phyloP scores from a whole-genome alignment of 352 stramenopile genomes.

The Phytopythium aichiense region DNA sequence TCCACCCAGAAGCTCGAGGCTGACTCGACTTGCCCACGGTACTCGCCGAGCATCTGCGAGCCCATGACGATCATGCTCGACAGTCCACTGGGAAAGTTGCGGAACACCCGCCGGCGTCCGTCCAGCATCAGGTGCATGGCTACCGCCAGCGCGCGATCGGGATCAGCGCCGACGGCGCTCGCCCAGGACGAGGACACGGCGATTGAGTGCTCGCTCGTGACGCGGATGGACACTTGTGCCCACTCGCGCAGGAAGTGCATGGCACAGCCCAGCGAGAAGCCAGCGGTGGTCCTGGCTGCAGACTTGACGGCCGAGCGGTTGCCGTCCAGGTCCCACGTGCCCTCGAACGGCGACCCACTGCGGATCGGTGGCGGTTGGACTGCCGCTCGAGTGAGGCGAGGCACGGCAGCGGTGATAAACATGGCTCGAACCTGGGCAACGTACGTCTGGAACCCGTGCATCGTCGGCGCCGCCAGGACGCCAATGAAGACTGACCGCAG shows the following conservation, averaged over 20 bases:
- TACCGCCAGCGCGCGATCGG: background rate
- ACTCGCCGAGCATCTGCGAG: constrained; percentile 35
- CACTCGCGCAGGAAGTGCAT: constrained; percentile 30
- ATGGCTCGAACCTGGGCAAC: constrained; percentile 31
- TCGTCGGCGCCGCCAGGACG: constrained; percentile 22
- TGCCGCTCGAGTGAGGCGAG: background rate
- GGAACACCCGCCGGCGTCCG: constrained; percentile 31
- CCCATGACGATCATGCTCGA: constrained; percentile 30
- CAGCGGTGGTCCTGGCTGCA: constrained; percentile 7
- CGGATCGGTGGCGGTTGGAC: background rate
- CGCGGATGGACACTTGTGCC: constrained; percentile 16
- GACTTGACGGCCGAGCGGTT: constrained; percentile 14
- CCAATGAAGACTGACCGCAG: constrained; percentile 22
- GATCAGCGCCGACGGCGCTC: constrained; percentile 1
- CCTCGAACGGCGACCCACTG: constrained; percentile 19
- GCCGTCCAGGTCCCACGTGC: constrained; percentile 23
- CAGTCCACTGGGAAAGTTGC: constrained; percentile 39
- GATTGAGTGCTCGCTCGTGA: constrained; percentile 12
- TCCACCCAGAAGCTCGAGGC: constrained; percentile 29
- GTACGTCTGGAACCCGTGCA: constrained; percentile 34
- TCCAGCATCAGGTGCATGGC: constrained; percentile 39
- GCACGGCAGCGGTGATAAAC: constrained; percentile 12
- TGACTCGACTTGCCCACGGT: constrained; percentile 30
- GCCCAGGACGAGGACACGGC: constrained; percentile 14
- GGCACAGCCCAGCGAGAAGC: constrained; percentile 18